A percentile compares a stretch with the other conserved stretches of the same genome.
phyloP scores from a whole-genome alignment of 192 early-diverging fungal species.

The Mortierella hygrophila region DNA sequence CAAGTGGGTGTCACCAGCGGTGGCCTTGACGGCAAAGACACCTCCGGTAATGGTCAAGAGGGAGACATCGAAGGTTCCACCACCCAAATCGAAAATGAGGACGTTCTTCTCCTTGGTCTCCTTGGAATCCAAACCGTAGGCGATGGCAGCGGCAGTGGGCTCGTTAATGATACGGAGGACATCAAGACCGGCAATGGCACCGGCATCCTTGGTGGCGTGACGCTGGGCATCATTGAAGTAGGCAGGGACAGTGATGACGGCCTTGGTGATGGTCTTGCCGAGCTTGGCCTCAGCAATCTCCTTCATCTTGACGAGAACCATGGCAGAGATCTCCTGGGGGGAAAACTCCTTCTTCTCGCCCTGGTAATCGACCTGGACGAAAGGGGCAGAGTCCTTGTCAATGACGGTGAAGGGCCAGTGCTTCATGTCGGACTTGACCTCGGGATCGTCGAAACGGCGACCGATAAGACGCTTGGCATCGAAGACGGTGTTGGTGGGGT shows the following conservation, averaged over 20 bases:
- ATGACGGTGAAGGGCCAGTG: conserved; percentile 90
- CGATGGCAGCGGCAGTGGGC: conserved; percentile 90
- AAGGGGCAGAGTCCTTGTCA: conserved; percentile 76
- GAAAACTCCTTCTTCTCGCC: conserved; percentile 86
- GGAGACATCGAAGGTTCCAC: conserved; percentile 91
- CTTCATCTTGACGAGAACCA: conserved; percentile 94
- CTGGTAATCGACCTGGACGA: conserved; percentile 86
- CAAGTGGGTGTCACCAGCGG: conserved; percentile 86
- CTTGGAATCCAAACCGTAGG: conserved; percentile 87
- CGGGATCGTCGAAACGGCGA: conserved; percentile 86
- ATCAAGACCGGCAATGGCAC: conserved; percentile 86
- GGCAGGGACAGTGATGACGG: conserved; percentile 96
- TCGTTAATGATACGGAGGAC: conserved; percentile 94
- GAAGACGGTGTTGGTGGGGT: conserved; percentile 92
- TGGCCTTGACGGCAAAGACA: conserved; percentile 86
- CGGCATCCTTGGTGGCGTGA: conserved; percentile 94
- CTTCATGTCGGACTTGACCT: conserved; percentile 85
- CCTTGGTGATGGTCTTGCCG: conserved; percentile 86
- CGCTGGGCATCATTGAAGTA: conserved; percentile 95
- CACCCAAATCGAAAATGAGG: conserved; percentile 87
- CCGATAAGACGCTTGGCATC: conserved; percentile 92
- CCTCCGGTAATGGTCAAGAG: conserved; percentile 81
- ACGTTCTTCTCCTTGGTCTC: conserved; percentile 79
- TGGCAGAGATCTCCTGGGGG: conserved; percentile 95
- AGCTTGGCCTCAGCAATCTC: conserved; percentile 85